Evolutionary conservation across 225 moss, liverwort and hornwort genomes (phyloP).

Genomic region (Polytrichum commune): DNA sequence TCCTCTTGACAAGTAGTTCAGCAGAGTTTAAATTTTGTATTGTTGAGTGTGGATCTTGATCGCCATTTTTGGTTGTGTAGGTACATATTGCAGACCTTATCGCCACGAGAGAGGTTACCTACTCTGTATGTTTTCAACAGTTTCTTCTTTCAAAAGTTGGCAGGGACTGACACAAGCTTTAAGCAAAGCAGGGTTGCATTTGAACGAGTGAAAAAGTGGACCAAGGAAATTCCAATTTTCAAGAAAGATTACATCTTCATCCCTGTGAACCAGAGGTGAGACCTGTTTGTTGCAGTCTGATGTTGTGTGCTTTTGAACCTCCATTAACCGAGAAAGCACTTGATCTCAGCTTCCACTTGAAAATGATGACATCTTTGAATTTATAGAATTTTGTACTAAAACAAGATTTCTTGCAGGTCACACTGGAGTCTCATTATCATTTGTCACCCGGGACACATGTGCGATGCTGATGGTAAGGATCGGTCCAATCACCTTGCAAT

Average conservation of each 20-base stretch:
- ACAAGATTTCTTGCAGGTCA: conserved; percentile 34
- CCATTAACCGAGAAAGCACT: no score
- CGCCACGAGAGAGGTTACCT: conserved; percentile 26
- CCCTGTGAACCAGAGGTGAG: conserved; percentile 57
- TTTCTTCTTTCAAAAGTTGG: conserved; percentile 61
- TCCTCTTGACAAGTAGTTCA: background rate
- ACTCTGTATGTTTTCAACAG: conserved; percentile 54
- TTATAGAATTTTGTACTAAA: no score
- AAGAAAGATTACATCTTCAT: conserved; percentile 59
- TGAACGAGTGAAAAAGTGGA: conserved; percentile 66
- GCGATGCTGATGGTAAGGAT: no score
- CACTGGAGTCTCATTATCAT: background rate
- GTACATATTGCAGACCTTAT: conserved; percentile 43
- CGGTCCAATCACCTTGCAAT: no score
- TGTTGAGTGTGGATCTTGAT: background rate
- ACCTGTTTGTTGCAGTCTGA: no score
- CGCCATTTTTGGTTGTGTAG: conserved; percentile 19
- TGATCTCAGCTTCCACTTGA: no score
- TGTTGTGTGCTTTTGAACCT: no score
- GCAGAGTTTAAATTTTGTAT: background rate
- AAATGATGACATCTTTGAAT: no score
- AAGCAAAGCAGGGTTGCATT: conserved; percentile 28
- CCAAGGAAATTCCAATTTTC: conserved; percentile 52
- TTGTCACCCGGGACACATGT: no score
- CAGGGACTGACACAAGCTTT: conserved; percentile 21